Conservation (phyloP, 169 alveolate genomes). For the Plasmodium vivax region DNA sequence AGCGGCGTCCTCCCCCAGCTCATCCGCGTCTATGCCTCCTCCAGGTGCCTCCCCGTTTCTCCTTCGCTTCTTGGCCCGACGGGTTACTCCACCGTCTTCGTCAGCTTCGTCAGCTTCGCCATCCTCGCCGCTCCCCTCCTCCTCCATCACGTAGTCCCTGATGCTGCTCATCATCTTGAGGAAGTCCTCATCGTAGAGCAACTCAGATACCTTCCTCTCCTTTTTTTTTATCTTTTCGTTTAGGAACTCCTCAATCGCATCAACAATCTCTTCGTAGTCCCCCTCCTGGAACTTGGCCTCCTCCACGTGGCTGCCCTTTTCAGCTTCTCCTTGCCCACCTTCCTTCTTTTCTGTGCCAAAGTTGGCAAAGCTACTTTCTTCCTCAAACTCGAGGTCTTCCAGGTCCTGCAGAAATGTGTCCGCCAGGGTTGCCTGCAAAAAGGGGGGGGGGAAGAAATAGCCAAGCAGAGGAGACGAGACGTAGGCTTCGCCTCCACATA, state of each 20-base stretch:
- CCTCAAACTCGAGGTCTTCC: slow-evolving; percentile 81
- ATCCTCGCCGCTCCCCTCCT: neutral
- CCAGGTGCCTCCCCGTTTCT: neutral
- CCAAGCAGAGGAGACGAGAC: neutral
- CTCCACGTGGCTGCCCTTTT: neutral
- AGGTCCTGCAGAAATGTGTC: slow-evolving; percentile 84
- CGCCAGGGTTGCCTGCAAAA: slow-evolving; percentile 81
- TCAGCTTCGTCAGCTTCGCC: neutral
- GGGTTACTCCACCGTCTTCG: slow-evolving; percentile 11
- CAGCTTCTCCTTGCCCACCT: neutral
- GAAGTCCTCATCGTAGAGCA: slow-evolving; percentile 13
- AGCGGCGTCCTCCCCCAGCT: too few species aligned
- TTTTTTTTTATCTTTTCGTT: slow-evolving; percentile 76
- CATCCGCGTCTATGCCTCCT: neutral
- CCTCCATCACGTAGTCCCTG: slow-evolving; percentile 33
- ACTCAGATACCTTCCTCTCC: slow-evolving; percentile 75
- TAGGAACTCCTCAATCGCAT: slow-evolving; percentile 83
- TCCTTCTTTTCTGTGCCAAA: neutral
- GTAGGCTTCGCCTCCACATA: neutral
- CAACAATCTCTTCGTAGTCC: slow-evolving; percentile 80
- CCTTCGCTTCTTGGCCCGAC: slow-evolving; percentile 7
- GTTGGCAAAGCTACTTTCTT: neutral
- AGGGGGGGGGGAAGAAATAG: neutral
- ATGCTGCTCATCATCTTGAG: slow-evolving; percentile 37
- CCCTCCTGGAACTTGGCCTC: neutral